Evolutionary conservation across 805 yeast species (phyloP).

Genomic region (Ogataea kodamae): DNA sequence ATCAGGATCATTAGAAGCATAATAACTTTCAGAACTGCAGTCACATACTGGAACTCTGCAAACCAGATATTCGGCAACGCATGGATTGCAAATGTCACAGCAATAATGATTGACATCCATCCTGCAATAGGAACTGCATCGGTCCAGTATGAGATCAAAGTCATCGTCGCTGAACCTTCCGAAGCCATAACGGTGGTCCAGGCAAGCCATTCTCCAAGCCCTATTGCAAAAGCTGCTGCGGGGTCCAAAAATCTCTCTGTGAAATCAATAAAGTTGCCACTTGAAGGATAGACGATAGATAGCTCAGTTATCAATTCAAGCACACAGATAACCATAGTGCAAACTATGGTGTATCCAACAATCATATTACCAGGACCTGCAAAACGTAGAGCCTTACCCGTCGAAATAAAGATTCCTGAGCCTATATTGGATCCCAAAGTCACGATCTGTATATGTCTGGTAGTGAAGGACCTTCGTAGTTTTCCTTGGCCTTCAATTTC

Average conservation of each 20-base stretch:
- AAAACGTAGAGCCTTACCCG: constrained; percentile 11
- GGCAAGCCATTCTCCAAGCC: constrained; percentile 13
- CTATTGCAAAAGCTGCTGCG: constrained; percentile 14
- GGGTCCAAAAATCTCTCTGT: constrained; percentile 13
- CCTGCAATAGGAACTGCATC: constrained; percentile 12
- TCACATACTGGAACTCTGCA: constrained; percentile 12
- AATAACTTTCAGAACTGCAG: constrained; percentile 9
- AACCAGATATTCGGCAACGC: constrained; percentile 11
- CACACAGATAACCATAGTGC: constrained; percentile 12
- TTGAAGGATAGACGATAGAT: constrained; percentile 13
- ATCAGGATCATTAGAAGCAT: constrained; percentile 10
- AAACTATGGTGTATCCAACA: constrained; percentile 12
- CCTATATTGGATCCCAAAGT: constrained; percentile 12
- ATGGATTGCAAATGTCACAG: constrained; percentile 12
- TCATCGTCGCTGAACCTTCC: constrained; percentile 13
- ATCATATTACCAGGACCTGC: constrained; percentile 16
- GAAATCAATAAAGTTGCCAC: constrained; percentile 14
- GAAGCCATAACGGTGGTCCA: constrained; percentile 16
- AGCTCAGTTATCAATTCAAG: constrained; percentile 12
- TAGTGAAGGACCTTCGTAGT: constrained; percentile 8
- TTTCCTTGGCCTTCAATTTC: constrained; percentile 12
- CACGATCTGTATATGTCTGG: constrained; percentile 14
- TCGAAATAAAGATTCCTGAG: constrained; percentile 12
- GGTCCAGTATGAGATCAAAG: constrained; percentile 12
- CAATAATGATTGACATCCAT: constrained; percentile 13